Base-by-base conservation (phyloP, 75 land plant species). In the Sequoiadendron giganteum region DNA sequence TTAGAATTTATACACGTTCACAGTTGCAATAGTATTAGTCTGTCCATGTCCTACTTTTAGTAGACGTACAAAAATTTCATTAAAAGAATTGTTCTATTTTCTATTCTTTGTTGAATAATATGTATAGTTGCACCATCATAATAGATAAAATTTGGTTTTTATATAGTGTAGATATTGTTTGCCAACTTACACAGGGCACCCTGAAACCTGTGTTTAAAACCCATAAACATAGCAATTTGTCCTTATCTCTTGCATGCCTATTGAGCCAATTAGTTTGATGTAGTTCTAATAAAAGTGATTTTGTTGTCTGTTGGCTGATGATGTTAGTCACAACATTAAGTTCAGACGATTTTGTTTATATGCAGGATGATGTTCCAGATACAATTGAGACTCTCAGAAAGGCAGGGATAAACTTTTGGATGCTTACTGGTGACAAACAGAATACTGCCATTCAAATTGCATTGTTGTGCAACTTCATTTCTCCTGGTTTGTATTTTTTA, bases 331-430 rank as follows among this genome's bases (percentile, higher is more conserved):
- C 10, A 42, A 42, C 84, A 86, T 86, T 86, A 81, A 25, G 25
- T 49, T 7, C 54, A 25, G 32, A 14, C 48, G 34, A 8, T 85
- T 47, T 85, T 49, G 73, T 85, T 14, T 61, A 49, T 85, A 25
- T 49, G 8, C 89, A 98, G 99, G 99, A 97, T 52, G 99, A 99
- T 30, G 99, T 98, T 47, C 97, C 99, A 75, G 99, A 98, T 86
- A 97, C 99, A 72, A 98, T 98, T 54, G 94, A 94, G 84, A 93
- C 92, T 72, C 93, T 98, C 8, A 90, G 99, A 85, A 94, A 92
- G 89, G 97, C 99, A 77, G 99, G 99, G 83, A 98, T 98, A 43
- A 98, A 98, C 88, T 98, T 98, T 86, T 98, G 99, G 99, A 96
- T 98, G 99, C 91, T 98, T 47, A 98, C 99, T 72, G 99, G 99